Evolutionary conservation across 1,284 basidiomycete species (phyloP).

Genomic region (Tilletia indica): DNA sequence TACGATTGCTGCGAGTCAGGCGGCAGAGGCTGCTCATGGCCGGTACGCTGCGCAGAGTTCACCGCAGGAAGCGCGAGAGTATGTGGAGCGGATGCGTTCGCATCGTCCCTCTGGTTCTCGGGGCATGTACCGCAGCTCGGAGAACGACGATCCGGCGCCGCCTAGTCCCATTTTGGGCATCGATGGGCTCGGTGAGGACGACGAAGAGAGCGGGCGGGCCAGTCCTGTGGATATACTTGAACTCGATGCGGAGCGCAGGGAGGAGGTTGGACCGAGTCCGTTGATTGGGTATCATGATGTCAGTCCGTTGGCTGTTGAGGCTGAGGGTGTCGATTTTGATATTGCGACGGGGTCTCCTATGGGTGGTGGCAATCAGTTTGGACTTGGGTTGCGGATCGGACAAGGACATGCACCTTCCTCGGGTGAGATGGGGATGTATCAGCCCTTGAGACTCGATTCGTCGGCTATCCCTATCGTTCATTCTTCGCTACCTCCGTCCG

Average conservation of each 20-base stretch:
- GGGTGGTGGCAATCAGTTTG: not conserved
- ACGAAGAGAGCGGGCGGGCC: not conserved
- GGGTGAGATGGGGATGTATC: too few species aligned
- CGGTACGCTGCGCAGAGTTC: too few species aligned
- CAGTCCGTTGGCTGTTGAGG: not conserved
- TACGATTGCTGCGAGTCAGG: not conserved
- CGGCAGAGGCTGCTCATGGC: too few species aligned
- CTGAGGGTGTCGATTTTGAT: not conserved
- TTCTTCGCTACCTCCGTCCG: not conserved
- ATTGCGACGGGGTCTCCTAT: conserved; percentile 2
- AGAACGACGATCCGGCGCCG: not conserved
- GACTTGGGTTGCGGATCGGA: conserved; percentile 1
- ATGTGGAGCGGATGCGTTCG: too few species aligned
- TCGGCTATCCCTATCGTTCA: too few species aligned
- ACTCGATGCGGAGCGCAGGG: conserved; percentile 1
- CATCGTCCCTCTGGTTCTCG: too few species aligned
- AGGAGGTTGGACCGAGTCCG: conserved; percentile 13
- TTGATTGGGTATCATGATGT: not conserved
- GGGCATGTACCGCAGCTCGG: not conserved
- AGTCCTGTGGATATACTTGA: conserved; percentile 4
- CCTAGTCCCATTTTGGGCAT: too few species aligned
- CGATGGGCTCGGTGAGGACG: not conserved
- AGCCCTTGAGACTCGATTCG: too few species aligned
- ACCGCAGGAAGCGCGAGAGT: too few species aligned
- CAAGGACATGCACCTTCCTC: not conserved